Evolutionary conservation across 352 stramenopile genomes (phyloP).

Genomic region (Pythium aquatile): DNA sequence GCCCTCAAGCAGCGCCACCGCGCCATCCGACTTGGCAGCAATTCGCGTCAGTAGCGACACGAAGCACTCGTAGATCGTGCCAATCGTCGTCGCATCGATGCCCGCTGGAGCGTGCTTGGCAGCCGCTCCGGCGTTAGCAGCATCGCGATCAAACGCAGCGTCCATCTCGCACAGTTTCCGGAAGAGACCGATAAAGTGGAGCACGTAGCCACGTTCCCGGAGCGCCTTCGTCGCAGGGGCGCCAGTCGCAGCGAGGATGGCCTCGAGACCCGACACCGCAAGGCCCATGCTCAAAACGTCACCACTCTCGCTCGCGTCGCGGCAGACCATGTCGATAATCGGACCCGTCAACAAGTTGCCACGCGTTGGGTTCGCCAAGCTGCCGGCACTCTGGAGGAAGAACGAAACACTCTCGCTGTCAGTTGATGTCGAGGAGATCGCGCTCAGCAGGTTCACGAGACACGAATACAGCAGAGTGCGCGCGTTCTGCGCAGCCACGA

Average conservation of each 20-base stretch:
- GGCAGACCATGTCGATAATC: constrained; percentile 68
- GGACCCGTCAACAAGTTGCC: constrained; percentile 43
- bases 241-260: constrained; percentile 55
- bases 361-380: constrained; percentile 23
- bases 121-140: constrained; percentile 31
- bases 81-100: constrained; percentile 66
- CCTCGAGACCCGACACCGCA: constrained; percentile 68
- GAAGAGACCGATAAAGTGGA: constrained; percentile 82
- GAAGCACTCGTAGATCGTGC: constrained; percentile 81
- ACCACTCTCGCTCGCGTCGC: constrained; percentile 74
- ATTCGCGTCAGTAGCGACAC: constrained; percentile 76
- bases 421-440: constrained; percentile 10
- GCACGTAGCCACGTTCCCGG: constrained; percentile 71
- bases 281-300: constrained; percentile 82
- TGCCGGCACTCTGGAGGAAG: constrained; percentile 17
- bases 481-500: constrained; percentile 67
- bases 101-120: constrained; percentile 44
- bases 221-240: constrained; percentile 51
- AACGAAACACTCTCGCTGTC: constrained; percentile 1
- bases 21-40: constrained; percentile 58
- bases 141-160: constrained; percentile 47
- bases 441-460: constrained; percentile 59
- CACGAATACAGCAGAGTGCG: constrained; percentile 79
- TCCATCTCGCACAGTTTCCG: constrained; percentile 73
- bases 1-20: constrained; percentile 66